Percentiles rank a stretch among this genome's conserved stretches.
phyloP scores from a whole-genome alignment of 495 filamentous ascomycete genomes.

The Lasiosphaeriaceae sp. region DNA sequence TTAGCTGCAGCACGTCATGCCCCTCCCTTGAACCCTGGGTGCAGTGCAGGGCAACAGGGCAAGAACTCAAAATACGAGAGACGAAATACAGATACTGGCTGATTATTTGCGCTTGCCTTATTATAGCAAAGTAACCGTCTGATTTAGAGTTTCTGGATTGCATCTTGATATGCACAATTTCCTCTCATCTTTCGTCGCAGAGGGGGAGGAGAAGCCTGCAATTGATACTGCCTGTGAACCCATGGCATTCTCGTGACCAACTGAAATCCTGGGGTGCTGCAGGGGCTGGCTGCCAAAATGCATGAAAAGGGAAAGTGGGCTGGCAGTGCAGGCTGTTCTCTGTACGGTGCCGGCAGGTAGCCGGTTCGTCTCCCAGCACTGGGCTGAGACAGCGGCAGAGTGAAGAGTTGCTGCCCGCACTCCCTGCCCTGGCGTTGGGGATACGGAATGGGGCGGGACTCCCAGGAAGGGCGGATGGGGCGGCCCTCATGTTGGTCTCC shows the following conservation, averaged over 20 bases:
- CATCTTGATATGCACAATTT: no score
- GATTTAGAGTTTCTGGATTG: no score
- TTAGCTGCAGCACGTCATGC: conserved; percentile 7
- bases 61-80: no score
- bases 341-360: conserved; percentile 6
- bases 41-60: conserved; percentile 8
- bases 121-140: no score
- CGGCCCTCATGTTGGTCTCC: not conserved
- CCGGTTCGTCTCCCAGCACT: not conserved
- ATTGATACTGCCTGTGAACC: no score
- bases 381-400: conserved; percentile 24
- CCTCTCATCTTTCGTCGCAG: no score
- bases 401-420: conserved; percentile 9
- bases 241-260: not conserved
- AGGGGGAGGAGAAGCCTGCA: no score
- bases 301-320: conserved; percentile 5
- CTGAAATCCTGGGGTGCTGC: not conserved
- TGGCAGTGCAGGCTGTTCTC: not conserved
- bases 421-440: not conserved
- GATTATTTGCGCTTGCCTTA: no score
- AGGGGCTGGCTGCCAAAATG: not conserved
- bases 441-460: not conserved
- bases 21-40: not conserved
- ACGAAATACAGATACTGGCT: no score
- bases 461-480: conserved; percentile 9